Percentiles rank a stretch among this genome's conserved stretches.
Conservation (phyloP, 1,139 yeast species). For the Magnusiomyces ingens region DNA sequence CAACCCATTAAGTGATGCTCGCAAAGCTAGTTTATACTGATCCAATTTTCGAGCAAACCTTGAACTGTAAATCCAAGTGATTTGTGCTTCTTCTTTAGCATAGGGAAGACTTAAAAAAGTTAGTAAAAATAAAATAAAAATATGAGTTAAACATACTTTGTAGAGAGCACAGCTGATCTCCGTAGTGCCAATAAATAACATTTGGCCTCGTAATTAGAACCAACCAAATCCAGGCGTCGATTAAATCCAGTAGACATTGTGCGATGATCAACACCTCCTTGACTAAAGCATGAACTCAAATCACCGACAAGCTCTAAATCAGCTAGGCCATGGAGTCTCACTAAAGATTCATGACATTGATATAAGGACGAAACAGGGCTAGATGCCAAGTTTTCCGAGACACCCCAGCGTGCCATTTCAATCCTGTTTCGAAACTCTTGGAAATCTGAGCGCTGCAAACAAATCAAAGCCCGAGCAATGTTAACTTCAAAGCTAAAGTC, state of each 20-base stretch:
- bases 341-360: slow-evolving; percentile 49
- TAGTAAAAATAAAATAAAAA: slow-evolving; percentile 1
- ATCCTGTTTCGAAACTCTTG: slow-evolving; percentile 38
- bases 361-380: slow-evolving; percentile 57
- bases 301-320: slow-evolving; percentile 44
- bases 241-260: slow-evolving; percentile 28
- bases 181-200: slow-evolving; percentile 33
- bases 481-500: slow-evolving; percentile 48
- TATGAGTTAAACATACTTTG: slow-evolving; percentile 8
- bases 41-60: slow-evolving; percentile 61
- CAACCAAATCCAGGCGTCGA: slow-evolving; percentile 29
- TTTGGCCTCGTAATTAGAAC: slow-evolving; percentile 34
- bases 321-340: slow-evolving; percentile 62
- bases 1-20: slow-evolving; percentile 64
- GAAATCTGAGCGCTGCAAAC: slow-evolving; percentile 35
- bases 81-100: slow-evolving; percentile 39
- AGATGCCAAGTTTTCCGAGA: slow-evolving; percentile 58
- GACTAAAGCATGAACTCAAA: slow-evolving; percentile 20
- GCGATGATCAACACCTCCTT: slow-evolving; percentile 19
- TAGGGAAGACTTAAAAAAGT: slow-evolving; percentile 34
- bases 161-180: slow-evolving; percentile 41
- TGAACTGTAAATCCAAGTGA: slow-evolving; percentile 56
- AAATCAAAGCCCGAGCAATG: slow-evolving; percentile 54
- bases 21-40: slow-evolving; percentile 67
- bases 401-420: slow-evolving; percentile 45